Conservation (phyloP, 129 eudicot species). For the Tagetes erecta region DNA sequence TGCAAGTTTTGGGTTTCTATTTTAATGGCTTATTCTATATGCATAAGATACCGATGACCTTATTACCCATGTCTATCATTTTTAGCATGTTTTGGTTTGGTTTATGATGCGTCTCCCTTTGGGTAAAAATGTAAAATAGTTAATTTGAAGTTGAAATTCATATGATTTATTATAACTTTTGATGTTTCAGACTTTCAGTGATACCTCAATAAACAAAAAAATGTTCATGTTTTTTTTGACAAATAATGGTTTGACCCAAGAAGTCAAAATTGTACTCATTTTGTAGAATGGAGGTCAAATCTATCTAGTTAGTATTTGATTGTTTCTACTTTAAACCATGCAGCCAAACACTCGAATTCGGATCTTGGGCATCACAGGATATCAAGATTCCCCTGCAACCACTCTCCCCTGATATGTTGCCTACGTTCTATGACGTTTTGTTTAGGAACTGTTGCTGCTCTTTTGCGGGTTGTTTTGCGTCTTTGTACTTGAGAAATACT, state of each 20-base stretch:
- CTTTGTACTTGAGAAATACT: slow-evolving; percentile 30
- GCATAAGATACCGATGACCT: no score
- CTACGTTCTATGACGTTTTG: not conserved
- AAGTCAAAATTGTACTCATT: not conserved
- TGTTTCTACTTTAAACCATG: slow-evolving; percentile 20
- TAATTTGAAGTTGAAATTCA: not conserved
- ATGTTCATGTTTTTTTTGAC: not conserved
- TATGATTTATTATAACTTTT: not conserved
- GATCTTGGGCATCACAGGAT: slow-evolving; percentile 85
- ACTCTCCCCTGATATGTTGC: slow-evolving; percentile 42
- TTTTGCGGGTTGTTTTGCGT: slow-evolving; percentile 26
- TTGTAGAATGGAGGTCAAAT: not conserved
- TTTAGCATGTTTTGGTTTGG: no score
- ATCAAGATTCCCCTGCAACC: slow-evolving; percentile 61
- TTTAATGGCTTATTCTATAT: not conserved
- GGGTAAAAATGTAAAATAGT: no score
- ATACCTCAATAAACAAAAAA: not conserved
- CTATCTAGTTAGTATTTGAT: slow-evolving; percentile 18
- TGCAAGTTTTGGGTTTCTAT: not conserved
- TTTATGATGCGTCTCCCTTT: no score
- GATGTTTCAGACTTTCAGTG: not conserved
- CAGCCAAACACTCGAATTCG: slow-evolving; percentile 93
- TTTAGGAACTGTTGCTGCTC: slow-evolving; percentile 24
- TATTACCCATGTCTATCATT: no score
- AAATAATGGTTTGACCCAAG: not conserved